Evolutionary conservation across 345 rosid species (phyloP).

Genomic region (Citrus glauca): DNA sequence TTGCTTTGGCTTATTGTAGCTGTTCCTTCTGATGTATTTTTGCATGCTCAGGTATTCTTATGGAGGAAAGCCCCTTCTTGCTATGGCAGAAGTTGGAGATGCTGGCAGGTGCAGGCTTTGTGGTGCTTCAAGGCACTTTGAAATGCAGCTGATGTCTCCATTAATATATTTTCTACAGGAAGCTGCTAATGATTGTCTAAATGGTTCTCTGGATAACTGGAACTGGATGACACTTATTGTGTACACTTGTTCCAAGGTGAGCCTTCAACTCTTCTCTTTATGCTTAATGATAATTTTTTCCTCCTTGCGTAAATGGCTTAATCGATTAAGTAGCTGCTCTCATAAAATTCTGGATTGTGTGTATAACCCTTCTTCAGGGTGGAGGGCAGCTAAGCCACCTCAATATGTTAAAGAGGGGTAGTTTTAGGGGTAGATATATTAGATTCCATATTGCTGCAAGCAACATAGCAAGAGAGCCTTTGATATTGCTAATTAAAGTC

Average conservation of each 20-base stretch:
- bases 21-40: neutral
- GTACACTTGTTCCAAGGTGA: slow-evolving; percentile 78
- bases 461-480: neutral
- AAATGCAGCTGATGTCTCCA: slow-evolving; percentile 92
- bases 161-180: slow-evolving; percentile 73
- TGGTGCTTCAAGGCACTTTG: slow-evolving; percentile 59
- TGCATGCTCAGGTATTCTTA: slow-evolving; percentile 52
- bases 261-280: neutral
- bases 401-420: no score
- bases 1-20: neutral
- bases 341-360: no score
- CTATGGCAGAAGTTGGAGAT: slow-evolving; percentile 35
- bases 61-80: slow-evolving; percentile 69
- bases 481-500: neutral
- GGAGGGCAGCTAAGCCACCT: no score
- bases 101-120: slow-evolving; percentile 58
- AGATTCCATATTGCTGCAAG: no score
- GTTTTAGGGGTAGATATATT: no score
- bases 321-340: neutral
- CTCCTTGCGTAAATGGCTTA: neutral
- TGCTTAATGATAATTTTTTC: neutral
- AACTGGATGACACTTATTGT: slow-evolving; percentile 82
- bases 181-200: slow-evolving; percentile 46
- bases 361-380: no score
- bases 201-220: slow-evolving; percentile 57